Evolutionary conservation across 2,329 filamentous ascomycete genomes (phyloP).

Genomic region (Hypoxylon sp.): DNA sequence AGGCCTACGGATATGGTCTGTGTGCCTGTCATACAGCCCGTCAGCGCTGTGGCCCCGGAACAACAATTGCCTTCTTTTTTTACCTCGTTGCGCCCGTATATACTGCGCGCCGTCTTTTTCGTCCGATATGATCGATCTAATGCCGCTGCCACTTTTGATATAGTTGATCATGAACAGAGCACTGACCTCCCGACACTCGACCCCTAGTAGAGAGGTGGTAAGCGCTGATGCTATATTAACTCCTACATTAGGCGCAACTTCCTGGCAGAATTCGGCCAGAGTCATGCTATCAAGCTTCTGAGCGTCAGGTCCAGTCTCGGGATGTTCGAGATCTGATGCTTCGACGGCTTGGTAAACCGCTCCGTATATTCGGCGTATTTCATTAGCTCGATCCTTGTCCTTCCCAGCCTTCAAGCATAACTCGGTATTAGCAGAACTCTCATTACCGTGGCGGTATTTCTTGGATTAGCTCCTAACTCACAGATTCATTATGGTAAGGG

Average conservation of each 20-base stretch:
- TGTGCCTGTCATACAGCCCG: constrained; percentile 39
- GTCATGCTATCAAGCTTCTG: constrained; percentile 25
- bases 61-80: constrained; percentile 44
- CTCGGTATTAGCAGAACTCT: not conserved
- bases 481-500: constrained; percentile 38
- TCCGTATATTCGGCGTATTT: constrained; percentile 3
- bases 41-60: not conserved
- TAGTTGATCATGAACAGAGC: constrained; percentile 66
- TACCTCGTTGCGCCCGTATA: constrained; percentile 61
- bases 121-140: constrained; percentile 66
- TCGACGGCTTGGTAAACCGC: constrained; percentile 17
- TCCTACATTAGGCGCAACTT: constrained; percentile 3
- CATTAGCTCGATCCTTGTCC: not conserved
- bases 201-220: constrained; percentile 18
- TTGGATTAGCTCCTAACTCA: not conserved
- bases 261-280: constrained; percentile 20
- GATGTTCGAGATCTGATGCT: constrained; percentile 21
- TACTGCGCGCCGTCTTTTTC: constrained; percentile 65
- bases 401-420: not conserved
- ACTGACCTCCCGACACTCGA: constrained; percentile 32
- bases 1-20: constrained; percentile 28
- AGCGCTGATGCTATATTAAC: not conserved
- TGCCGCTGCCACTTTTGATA: constrained; percentile 64
- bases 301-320: constrained; percentile 7
- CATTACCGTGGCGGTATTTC: not conserved